Percentiles rank a stretch among this genome's conserved stretches.
These are phyloP conservation scores for Colletotrichum sp. DNA, from an alignment of 2,329 filamentous ascomycete species.

Conservation along the genomic window DNA sequence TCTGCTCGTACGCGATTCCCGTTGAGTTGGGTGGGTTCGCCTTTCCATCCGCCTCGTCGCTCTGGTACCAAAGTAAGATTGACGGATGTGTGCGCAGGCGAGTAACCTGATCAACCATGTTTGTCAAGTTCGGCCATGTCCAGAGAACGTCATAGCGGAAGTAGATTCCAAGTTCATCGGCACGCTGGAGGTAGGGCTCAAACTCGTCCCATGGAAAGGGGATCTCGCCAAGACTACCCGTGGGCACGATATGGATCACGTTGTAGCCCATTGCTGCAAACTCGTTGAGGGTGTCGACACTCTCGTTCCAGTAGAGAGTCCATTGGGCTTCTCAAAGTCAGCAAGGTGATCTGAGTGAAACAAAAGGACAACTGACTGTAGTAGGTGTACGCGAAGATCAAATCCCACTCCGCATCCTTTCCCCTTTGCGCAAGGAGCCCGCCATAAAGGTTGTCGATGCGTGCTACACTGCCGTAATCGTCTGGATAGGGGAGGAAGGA, in stretches of 20 bases:
- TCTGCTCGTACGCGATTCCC: constrained; percentile 42
- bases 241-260: constrained; percentile 34
- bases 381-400: constrained; percentile 40
- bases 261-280: constrained; percentile 46
- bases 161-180: constrained; percentile 41
- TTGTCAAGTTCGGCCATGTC: constrained; percentile 9
- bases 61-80: constrained; percentile 18
- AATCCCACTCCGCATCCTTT: constrained; percentile 36
- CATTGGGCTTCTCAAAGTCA: constrained; percentile 36
- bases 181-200: constrained; percentile 26
- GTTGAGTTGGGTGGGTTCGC: constrained; percentile 53
- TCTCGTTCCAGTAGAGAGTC: constrained; percentile 45
- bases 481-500: constrained; percentile 47
- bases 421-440: constrained; percentile 31
- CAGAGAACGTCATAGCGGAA: constrained; percentile 16
- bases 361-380: constrained; percentile 49
- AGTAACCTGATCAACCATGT: constrained; percentile 12
- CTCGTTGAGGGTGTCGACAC: constrained; percentile 32
- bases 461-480: constrained; percentile 44
- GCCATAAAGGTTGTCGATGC: constrained; percentile 50
- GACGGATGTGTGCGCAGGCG: constrained; percentile 9
- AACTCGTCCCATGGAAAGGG: constrained; percentile 17
- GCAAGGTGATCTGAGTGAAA: not conserved
- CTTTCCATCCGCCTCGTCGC: constrained; percentile 18
- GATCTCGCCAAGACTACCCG: constrained; percentile 10